Base-by-base conservation (phyloP, 2,329 filamentous ascomycete species). In the Neurospora sp. region DNA sequence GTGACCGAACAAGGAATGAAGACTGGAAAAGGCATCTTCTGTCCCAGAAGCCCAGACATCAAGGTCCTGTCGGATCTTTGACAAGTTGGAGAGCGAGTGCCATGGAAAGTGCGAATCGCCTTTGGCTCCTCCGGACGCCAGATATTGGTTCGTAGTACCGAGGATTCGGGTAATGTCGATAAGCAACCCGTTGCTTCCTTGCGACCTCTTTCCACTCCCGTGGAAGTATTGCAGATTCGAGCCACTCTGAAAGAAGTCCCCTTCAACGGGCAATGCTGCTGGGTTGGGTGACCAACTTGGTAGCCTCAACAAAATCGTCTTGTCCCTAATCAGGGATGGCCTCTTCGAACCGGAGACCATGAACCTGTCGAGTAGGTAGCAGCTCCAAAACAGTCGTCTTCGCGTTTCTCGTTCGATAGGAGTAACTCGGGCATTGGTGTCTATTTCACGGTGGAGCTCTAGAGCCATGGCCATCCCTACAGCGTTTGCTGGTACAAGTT, bases 71-170 rank as follows among this genome's bases (percentile, higher is more conserved):
- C 92, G 87, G 73, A 97, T 96, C 77, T 93, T 93, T 68, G 93
- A 96, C 1, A 96, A 83, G 72, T 91, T 94, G 6, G 93, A 96
- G 23, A 94, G 84, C 1, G 92, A 89, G 77, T 96, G 93, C 93
- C 93, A 97, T 10, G 93, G 93, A 73, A 96, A 96, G 78, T 96
- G 93, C 0, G 92, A 93, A 77, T 96, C 93, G 38, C 92, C 92
- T 80, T 95, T 96, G 70, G 96, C 92, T 40, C 93, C 93, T 7
- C 93, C 93, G 1, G 91, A 91, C 9, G 93, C 92, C 67, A 96
- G 84, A 78, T 97, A 97, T 71, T 90, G 87, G 76, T 94, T 96
- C 1, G 93, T 95, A 71, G 90, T 90, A 40, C 93, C 93, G 7
- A 97, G 84, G 66, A 96, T 92, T 40, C 92, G 89, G 38, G 89